Conservation (phyloP, 2,329 filamentous ascomycete species). For the Penicillium decumbens region DNA sequence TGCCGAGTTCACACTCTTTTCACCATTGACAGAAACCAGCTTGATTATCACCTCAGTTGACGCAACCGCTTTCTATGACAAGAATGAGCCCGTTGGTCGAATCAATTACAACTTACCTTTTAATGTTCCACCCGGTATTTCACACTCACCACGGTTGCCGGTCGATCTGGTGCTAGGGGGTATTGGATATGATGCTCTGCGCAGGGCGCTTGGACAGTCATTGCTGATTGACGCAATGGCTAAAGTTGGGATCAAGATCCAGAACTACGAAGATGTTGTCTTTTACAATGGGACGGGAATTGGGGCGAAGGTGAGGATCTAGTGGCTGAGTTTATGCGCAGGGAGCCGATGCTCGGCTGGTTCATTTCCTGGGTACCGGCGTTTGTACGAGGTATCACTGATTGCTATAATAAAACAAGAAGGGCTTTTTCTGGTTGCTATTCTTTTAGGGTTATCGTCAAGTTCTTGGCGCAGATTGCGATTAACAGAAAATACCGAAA, state of each 20-base stretch:
- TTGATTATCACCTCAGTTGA: conserved; percentile 75
- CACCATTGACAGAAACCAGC: conserved; percentile 68
- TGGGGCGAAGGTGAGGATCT: conserved; percentile 55
- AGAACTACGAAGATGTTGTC: conserved; percentile 67
- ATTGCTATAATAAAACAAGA: background rate
- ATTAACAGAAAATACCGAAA: background rate
- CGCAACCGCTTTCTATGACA: conserved; percentile 80
- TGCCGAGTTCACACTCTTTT: conserved; percentile 76
- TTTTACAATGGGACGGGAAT: conserved; percentile 68
- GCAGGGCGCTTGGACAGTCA: conserved; percentile 71
- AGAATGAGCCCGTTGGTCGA: conserved; percentile 68
- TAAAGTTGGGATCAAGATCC: conserved; percentile 68
- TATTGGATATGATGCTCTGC: conserved; percentile 77
- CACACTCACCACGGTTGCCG: conserved; percentile 69
- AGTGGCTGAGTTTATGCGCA: background rate
- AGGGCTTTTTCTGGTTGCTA: background rate
- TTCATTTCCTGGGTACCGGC: background rate
- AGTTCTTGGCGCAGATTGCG: background rate
- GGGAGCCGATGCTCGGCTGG: background rate
- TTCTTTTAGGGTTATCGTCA: background rate
- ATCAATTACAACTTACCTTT: conserved; percentile 74
- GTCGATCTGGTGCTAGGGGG: conserved; percentile 73
- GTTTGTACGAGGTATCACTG: background rate
- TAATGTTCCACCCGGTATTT: conserved; percentile 68
- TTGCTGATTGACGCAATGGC: conserved; percentile 76